Evolutionary conservation across 2,329 filamentous ascomycete genomes (phyloP).

Genomic region (Emmonsiellopsis sp.): DNA sequence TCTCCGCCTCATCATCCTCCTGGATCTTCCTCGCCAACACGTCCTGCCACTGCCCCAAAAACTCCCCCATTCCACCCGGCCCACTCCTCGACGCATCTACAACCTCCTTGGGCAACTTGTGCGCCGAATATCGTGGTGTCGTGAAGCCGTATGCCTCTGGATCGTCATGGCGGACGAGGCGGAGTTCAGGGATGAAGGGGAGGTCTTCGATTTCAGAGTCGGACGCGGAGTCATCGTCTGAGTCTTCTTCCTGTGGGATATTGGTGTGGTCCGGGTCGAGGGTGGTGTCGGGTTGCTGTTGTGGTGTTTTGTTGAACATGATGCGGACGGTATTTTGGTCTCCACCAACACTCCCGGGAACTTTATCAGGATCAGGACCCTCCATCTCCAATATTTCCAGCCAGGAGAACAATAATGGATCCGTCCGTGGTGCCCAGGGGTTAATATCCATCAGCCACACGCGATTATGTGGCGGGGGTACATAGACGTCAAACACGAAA

Average conservation of each 20-base stretch:
- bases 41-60: slow-evolving; percentile 65
- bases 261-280: too few species aligned
- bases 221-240: slow-evolving; percentile 9
- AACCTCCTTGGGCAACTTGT: slow-evolving; percentile 90
- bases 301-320: too few species aligned
- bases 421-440: slow-evolving; percentile 83
- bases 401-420: slow-evolving; percentile 85
- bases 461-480: slow-evolving; percentile 63
- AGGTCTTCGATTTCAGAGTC: slow-evolving; percentile 27
- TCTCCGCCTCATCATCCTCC: slow-evolving; percentile 25
- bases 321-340: too few species aligned
- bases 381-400: slow-evolving; percentile 68
- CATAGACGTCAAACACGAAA: slow-evolving; percentile 88
- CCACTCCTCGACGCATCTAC: slow-evolving; percentile 60
- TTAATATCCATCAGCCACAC: slow-evolving; percentile 92
- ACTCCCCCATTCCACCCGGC: slow-evolving; percentile 70
- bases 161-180: slow-evolving; percentile 73
- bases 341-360: too few species aligned
- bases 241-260: slow-evolving; percentile 10
- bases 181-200: slow-evolving; percentile 62
- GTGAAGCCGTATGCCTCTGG: slow-evolving; percentile 81
- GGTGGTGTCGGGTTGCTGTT: too few species aligned
- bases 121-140: slow-evolving; percentile 81
- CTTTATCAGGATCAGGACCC: slow-evolving; percentile 12
- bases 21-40: slow-evolving; percentile 36